Evolutionary conservation across 2,329 filamentous ascomycete species (phyloP), one percentile per base, ranked within the genome.

Genomic region (Alternaria consortialis): DNA sequence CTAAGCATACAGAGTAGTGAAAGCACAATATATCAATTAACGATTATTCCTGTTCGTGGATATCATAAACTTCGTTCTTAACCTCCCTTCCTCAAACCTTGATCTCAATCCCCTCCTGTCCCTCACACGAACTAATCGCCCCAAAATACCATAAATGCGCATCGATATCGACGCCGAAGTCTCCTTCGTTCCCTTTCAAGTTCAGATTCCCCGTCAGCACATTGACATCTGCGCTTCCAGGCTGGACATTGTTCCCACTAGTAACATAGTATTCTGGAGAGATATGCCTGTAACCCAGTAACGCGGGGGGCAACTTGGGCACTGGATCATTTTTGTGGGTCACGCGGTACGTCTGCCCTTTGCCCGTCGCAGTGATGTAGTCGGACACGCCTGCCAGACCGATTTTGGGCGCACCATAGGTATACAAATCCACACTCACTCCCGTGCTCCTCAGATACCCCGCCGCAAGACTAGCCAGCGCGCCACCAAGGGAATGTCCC

Each of bases 271-370:
- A 91, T 81, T 93, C 91, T 1, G 90, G 89, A 15, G 82, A 86
- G n/a, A 87, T 85, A 76, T 92, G 90, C 39, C 84, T 80, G 80
- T 88, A 93, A 34, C 85, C 85, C 53, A 90, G 75, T 46, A 85
- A 53, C 58, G 72, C 87, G 77, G 88, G 86, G 1, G 90, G 90
- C 37, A 93, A 82, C 43, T 87, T 85, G 0, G 91, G 88, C 2
- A 93, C 86, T 0, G 89, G 87, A 74, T 93, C 91, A 67, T 85
- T 80, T 42, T 77, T 78, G 77, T 93, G 90, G 1, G 90, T 92
- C 53, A 91, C 81, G 64, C 90, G 87, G 79, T 83, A 89, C 65
- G 86, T 84, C 56, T 73, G 73, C 55, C 82, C 79, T 3, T 86
- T 85, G 2, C 79, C 60, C 67, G 89, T 86, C 48, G 68, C 67